Evolutionary conservation across 306 rosid genomes (phyloP).

Genomic region (barrel medic (Medicago truncatula)): MtrunA17r5.0-ANR NC_053047.1:33689501-33690000

Average conservation of each 20-base stretch:
- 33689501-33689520: neutral
- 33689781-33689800: conserved; percentile 1
- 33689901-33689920: neutral
- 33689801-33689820: conserved; percentile 26
- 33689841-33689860: neutral
- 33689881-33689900: neutral
- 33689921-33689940: conserved; percentile 11
- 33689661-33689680: conserved; percentile 44
- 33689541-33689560: neutral
- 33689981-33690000: neutral
- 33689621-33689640: conserved; percentile 69
- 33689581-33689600: conserved; percentile 84
- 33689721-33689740: conserved; percentile 46
- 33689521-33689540: neutral
- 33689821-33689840: conserved; percentile 16
- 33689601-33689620: conserved; percentile 59
- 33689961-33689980: neutral
- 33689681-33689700: conserved; percentile 23
- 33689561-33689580: conserved; percentile 51
- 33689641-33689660: conserved; percentile 61
- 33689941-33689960: neutral
- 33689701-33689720: conserved; percentile 70
- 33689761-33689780: conserved; percentile 9
- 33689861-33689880: neutral
- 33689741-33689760: neutral